Percentiles rank a stretch among this genome's conserved stretches.
These are phyloP conservation scores for Puccinia novopanici DNA, from an alignment of 1,284 basidiomycete genomes.

Conservation along the genomic window DNA sequence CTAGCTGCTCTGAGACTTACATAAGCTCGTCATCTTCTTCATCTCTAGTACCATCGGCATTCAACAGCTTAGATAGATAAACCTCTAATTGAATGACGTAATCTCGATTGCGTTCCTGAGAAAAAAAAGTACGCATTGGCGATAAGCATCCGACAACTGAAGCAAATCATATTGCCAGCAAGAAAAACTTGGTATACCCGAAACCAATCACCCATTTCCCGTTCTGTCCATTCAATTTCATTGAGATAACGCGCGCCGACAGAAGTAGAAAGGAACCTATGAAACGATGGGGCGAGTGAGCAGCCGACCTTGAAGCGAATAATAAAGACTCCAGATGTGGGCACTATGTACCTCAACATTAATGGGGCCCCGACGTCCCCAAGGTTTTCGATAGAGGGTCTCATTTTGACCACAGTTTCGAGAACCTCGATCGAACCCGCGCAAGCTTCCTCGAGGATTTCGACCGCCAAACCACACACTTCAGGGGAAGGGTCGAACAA, in stretches of 20 bases:
- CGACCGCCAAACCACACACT: constrained; percentile 85
- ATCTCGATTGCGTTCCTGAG: constrained; percentile 77
- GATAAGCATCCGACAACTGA: constrained; percentile 20
- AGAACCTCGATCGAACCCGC: constrained; percentile 73
- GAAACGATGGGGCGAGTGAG: background rate
- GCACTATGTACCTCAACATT: constrained; percentile 70
- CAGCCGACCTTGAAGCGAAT: background rate
- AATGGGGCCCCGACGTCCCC: constrained; percentile 88
- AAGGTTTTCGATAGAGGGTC: constrained; percentile 90
- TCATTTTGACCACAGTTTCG: constrained; percentile 87
- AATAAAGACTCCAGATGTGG: background rate
- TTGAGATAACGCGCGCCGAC: constrained; percentile 89
- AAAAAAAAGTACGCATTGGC: background rate
- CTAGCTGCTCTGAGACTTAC: constrained; percentile 11
- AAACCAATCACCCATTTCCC: constrained; percentile 95
- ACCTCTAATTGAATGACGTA: constrained; percentile 87
- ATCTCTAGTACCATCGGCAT: constrained; percentile 63
- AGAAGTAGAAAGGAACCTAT: constrained; percentile 89
- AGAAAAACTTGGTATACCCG: constrained; percentile 65
- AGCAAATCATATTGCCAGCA: background rate
- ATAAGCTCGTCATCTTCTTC: constrained; percentile 66
- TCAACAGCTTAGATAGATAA: constrained; percentile 75
- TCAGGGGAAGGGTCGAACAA: constrained; percentile 87
- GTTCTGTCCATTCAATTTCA: constrained; percentile 85
- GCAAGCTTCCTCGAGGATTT: constrained; percentile 85